Evolutionary conservation across 2,329 filamentous ascomycete genomes (phyloP).

Genomic region (Paraphaeosphaeria minitans): DNA sequence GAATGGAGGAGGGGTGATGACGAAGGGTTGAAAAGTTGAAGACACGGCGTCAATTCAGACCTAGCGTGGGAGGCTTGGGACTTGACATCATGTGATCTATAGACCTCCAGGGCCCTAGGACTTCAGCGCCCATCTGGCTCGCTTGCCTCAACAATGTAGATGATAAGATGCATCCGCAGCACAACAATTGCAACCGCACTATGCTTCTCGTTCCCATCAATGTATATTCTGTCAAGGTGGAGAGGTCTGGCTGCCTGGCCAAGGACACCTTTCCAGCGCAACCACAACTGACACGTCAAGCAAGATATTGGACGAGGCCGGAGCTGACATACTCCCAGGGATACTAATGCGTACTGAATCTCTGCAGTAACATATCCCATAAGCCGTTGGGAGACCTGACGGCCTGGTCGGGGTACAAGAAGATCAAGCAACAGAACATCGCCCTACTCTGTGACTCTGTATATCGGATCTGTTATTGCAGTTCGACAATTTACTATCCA

Average conservation of each 20-base stretch:
- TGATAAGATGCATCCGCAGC: background rate
- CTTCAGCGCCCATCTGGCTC: too few species aligned
- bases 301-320: background rate
- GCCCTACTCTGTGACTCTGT: background rate
- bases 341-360: background rate
- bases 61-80: background rate
- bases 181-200: background rate
- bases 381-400: background rate
- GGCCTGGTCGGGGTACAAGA: background rate
- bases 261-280: background rate
- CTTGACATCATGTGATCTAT: background rate
- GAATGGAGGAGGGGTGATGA: conserved; percentile 70
- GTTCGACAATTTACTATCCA: background rate
- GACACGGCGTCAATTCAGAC: background rate
- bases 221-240: background rate
- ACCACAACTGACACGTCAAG: background rate
- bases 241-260: background rate
- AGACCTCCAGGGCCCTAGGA: too few species aligned
- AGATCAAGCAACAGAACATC: background rate
- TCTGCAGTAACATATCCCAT: background rate
- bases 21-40: background rate
- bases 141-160: background rate
- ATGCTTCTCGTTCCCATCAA: background rate
- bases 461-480: background rate
- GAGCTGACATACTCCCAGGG: background rate